Base-by-base conservation (phyloP, 139 green algal genomes). In the Chlorella sp. region DNA sequence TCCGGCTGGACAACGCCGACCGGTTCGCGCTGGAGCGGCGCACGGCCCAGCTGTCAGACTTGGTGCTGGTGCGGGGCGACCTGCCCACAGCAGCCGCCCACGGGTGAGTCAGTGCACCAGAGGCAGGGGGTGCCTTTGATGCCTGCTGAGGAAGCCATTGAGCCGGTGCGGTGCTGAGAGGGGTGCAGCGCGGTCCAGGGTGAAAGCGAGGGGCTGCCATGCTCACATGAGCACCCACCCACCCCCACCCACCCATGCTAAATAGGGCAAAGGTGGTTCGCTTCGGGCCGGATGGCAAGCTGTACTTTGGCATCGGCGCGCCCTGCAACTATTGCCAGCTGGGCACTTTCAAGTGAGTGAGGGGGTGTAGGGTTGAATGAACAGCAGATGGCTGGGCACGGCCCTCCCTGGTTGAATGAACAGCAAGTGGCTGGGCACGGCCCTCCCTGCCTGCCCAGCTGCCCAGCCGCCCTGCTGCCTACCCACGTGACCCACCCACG, bases 221-320 rank as follows among this genome's bases (percentile, higher is more conserved):
- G 32, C 24, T 5, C 2, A 6, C 32, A 9, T n/a, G n/a, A n/a
- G n/a, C n/a, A n/a, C n/a, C n/a, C n/a, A n/a, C n/a, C n/a, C n/a
- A n/a, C n/a, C n/a, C n/a, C n/a, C n/a, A n/a, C n/a, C n/a, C n/a
- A n/a, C 9, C 9, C 60, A 2, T 3, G 26, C 26, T n/a, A 1
- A 17, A 2, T n/a, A 75, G 68, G 68, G 85, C 80, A 81, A 85
- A 82, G 36, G 86, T 77, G n/a, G 30, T 85, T 11, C 41, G 38
- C 4, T 89, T 89, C 38, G 75, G 81, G 22, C 86, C 86, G 4
- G 81, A 87, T n/a, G 86, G 73, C 51, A 84, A 87, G 72, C 74
- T 89, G 43, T 89, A 85, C 72, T 32, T 89, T n/a, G 46, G 81
- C 17, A 76, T 89, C 36, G 86, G 86, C 46, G 73, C 73, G 28